Base-by-base conservation (phyloP, 2,329 filamentous ascomycete genomes). In the Huntiella moniliformis region DNA sequence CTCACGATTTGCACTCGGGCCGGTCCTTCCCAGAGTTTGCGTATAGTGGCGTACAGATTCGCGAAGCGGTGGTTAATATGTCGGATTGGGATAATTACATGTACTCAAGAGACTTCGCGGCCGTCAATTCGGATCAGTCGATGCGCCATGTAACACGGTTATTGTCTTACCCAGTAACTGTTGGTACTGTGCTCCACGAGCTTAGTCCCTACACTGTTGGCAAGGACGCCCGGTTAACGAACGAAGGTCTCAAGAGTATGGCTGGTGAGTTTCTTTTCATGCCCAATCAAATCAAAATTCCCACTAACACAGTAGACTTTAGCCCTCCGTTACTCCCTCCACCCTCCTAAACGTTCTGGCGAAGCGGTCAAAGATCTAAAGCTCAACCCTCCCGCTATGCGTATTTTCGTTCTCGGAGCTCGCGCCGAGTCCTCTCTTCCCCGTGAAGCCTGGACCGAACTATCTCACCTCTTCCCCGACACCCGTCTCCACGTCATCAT, bases 1-100 rank as follows among this genome's bases (percentile, higher is more conserved):
- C 98, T 54, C 92, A 98, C 58, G 91, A 98, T 60, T 64, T 98
- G 53, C 72, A 82, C 43, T 94, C 85, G 13, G 91, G 91, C 3
- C 74, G 91, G 22, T 81, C 85, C 61, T 98, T 98, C 62, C 79
- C 82, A 11, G 92, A 98, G 61, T 96, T 93, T 57, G 77, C 87
- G 51, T 93, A 94, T 57, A 86, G 91, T 0, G 83, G 81, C 11
- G 71, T 79, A 46, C 87, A 95, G 64, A 77, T 95, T 59, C 87
- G 95, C 53, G 88, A 95, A 60, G 83, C 86, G 32, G 71, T 91
- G 53, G 76, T 95, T 53, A 98, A 98, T 63, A 87, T 98, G 82
- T 93, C 82, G 38, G 98, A 92, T 61, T 98, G 91, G 91, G 91
- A 98, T 61, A 96, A 91, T 0, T 84, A 92, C 55, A 67, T 98